These are phyloP conservation scores for Kluyveromyces wickerhamii DNA, from an alignment of 805 yeast species.

Conservation along the genomic window DNA sequence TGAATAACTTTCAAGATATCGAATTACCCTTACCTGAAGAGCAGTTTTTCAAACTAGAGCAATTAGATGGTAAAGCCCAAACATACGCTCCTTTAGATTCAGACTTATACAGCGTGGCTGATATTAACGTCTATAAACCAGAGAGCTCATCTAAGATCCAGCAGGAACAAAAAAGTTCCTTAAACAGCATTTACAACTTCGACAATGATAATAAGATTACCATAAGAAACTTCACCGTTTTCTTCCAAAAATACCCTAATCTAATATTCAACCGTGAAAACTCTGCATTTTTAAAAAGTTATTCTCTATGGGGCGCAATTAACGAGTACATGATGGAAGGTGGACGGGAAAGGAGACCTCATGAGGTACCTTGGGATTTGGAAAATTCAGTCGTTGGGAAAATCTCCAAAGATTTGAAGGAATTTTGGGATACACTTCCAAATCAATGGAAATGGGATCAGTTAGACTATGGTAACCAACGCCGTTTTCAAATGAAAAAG, in stretches of 20 bases:
- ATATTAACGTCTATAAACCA: not conserved
- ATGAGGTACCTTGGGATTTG: conserved; percentile 9
- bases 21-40: conserved; percentile 5
- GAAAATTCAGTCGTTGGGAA: conserved; percentile 6
- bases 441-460: conserved; percentile 8
- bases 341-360: conserved; percentile 1
- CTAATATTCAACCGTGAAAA: not conserved
- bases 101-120: not conserved
- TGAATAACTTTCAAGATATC: conserved; percentile 3
- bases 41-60: conserved; percentile 1
- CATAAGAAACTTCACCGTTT: not conserved
- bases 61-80: too few relatives aligned
- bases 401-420: conserved; percentile 1
- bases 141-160: not conserved
- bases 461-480: conserved; percentile 1
- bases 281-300: conserved; percentile 3
- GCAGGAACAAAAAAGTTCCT: not conserved
- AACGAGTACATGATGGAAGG: conserved; percentile 7
- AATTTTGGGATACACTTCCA: conserved; percentile 5
- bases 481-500: not conserved
- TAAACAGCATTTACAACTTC: not conserved
- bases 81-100: not conserved
- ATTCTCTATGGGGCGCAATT: conserved; percentile 8
- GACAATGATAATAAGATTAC: conserved; percentile 1
- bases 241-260: not conserved